Conservation (phyloP, 345 rosid species). For the Hibiscus tridactylites region DNA sequence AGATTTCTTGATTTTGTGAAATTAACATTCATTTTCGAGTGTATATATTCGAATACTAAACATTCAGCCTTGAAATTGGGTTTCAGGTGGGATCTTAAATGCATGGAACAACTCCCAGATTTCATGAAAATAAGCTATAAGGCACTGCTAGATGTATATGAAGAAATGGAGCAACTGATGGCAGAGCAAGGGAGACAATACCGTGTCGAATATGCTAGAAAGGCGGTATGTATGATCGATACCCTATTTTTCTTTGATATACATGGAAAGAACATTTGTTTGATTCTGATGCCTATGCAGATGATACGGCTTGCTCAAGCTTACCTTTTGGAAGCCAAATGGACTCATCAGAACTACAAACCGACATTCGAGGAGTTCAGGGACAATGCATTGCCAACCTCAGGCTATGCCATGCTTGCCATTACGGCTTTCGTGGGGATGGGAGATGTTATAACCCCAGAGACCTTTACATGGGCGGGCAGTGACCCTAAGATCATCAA, state of each 20-base stretch:
- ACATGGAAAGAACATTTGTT: neutral
- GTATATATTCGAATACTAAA: neutral
- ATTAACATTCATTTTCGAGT: neutral
- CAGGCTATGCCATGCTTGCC: conserved; percentile 12
- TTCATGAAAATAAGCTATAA: neutral
- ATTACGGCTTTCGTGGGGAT: conserved; percentile 21
- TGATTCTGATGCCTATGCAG: conserved; percentile 3
- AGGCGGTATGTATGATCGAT: neutral
- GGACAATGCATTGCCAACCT: conserved; percentile 11
- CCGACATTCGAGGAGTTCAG: conserved; percentile 27
- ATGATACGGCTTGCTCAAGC: conserved; percentile 18
- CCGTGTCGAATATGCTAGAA: neutral
- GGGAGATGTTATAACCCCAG: conserved; percentile 17
- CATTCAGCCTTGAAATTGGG: neutral
- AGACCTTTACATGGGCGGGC: conserved; percentile 19
- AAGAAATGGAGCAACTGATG: neutral
- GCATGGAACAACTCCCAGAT: neutral
- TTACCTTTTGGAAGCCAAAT: conserved; percentile 27
- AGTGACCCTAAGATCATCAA: conserved; percentile 13
- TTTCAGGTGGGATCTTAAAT: neutral
- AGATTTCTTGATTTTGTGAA: neutral
- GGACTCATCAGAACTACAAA: conserved; percentile 12
- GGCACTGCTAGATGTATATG: neutral
- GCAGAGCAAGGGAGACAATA: neutral
- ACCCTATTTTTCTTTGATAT: neutral